These are phyloP conservation scores for Mollisia scopiformis DNA, from an alignment of 2,329 filamentous ascomycete genomes.

Conservation along the genomic window DNA sequence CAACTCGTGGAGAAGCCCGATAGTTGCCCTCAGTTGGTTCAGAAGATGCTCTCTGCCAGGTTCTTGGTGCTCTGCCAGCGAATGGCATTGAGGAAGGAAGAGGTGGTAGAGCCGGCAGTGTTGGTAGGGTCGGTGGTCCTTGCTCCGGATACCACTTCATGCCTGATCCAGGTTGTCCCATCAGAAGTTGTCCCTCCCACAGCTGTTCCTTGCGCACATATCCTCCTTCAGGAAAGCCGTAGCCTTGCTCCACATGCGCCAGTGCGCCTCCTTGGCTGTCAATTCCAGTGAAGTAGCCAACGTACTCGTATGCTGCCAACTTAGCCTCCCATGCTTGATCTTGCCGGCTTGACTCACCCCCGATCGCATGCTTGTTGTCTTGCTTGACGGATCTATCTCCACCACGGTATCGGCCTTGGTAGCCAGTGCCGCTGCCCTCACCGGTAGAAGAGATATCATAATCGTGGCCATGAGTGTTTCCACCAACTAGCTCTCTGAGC, in stretches of 20 bases:
- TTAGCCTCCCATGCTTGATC: conserved; percentile 3
- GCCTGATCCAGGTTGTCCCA: conserved; percentile 21
- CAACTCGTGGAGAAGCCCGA: background rate
- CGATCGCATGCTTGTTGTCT: background rate
- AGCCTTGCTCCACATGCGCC: conserved; percentile 12
- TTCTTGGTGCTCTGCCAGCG: background rate
- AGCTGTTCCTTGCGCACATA: conserved; percentile 9
- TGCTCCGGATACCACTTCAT: conserved; percentile 28
- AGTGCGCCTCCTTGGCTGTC: background rate
- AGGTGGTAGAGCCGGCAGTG: background rate
- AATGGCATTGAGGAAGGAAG: background rate
- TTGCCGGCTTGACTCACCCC: background rate
- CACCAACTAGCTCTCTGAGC: background rate
- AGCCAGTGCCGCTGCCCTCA: background rate
- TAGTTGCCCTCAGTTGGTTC: conserved; percentile 7
- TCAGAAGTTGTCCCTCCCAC: conserved; percentile 6
- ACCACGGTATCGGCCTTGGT: background rate
- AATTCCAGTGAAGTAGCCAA: conserved; percentile 13
- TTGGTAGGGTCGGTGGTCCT: background rate
- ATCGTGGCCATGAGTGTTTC: background rate
- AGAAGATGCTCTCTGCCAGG: conserved; percentile 15
- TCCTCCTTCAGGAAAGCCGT: conserved; percentile 16
- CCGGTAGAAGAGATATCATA: background rate
- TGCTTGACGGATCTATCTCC: background rate
- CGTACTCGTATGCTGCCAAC: conserved; percentile 17